Base-by-base conservation (phyloP, 2,329 filamentous ascomycete species). In the Onygenales sp. region DNA sequence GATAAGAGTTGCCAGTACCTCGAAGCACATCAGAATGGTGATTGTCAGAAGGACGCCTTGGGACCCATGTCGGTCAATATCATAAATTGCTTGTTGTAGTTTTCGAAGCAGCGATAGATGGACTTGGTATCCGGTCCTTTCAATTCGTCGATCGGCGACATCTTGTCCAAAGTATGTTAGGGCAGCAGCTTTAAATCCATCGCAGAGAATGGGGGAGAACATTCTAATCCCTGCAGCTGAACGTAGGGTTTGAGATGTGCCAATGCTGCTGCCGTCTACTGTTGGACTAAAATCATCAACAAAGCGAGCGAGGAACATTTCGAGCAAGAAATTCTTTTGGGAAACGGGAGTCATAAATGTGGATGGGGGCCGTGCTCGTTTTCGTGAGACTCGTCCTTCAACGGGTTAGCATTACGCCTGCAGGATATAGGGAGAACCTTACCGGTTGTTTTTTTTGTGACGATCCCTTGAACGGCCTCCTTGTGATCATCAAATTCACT, bases 251-350 rank as follows among this genome's bases (percentile, higher is more conserved):
- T 67, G 67, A 3, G 69, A 68, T 17, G 62, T 63, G 4, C 69
- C 69, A 43, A 35, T 51, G 4, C 64, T 60, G 33, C 66, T 69
- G 1, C 58, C 50, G 43, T 69, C 64, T 4, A 71, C 67, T 41
- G 69, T 57, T 1, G 69, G 69, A 50, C 68, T 70, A 39, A 71
- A 71, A 5, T 68, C 69, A 52, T 71, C 69, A 7, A 71, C 62
- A 35, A 71, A 71, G 4, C 68, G 67, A 49, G 68, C 66, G 10
- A 71, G 64, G 50, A 69, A 70, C 6, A 66, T 59, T 54, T 71
- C 69, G 2, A 69, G 35, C 5, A 50, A 13, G 38, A 46, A 46
- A 44, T 48, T 35, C 3, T 32, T 46, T 9, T 35, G 33, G 11
- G 53, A 53, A 35, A 52, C 32, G 3, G 35, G 5, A 2, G 33